These are phyloP conservation scores for Irpex sp. DNA, from an alignment of 1,284 basidiomycete species.

Conservation along the genomic window DNA sequence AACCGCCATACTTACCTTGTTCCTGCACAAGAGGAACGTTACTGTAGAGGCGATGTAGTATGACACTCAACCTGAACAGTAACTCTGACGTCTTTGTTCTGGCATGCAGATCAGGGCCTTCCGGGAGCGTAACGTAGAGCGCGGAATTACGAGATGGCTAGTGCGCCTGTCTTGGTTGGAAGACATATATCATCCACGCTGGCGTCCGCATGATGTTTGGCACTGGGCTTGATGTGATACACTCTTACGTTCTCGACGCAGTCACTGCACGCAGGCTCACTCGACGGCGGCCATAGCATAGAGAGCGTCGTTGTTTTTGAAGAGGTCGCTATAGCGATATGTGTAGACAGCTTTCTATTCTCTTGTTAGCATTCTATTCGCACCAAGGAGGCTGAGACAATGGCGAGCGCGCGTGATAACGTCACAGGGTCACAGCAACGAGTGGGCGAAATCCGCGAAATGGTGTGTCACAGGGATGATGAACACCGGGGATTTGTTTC, in stretches of 20 bases:
- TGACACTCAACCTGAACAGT: no score
- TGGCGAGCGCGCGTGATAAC: background rate
- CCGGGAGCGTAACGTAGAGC: no score
- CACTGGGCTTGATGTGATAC: background rate
- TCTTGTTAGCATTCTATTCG: background rate
- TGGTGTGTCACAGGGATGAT: background rate
- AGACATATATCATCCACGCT: no score
- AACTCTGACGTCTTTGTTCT: no score
- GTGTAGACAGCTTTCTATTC: background rate
- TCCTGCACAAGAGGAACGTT: no score
- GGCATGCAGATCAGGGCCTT: no score
- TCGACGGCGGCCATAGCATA: no score
- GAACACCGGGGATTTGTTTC: background rate
- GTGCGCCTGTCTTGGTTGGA: no score
- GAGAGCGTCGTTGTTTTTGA: background rate
- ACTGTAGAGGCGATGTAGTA: no score
- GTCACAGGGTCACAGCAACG: background rate
- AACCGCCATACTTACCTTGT: no score
- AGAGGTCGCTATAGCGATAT: background rate
- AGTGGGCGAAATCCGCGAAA: background rate
- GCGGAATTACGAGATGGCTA: no score
- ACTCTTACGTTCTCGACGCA: background rate
- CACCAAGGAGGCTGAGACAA: background rate
- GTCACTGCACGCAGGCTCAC: no score
- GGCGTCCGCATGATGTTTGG: background rate